Evolutionary conservation across 108 stramenopile species (phyloP).

Genomic region (Asterionellopsis glacialis): DNA sequence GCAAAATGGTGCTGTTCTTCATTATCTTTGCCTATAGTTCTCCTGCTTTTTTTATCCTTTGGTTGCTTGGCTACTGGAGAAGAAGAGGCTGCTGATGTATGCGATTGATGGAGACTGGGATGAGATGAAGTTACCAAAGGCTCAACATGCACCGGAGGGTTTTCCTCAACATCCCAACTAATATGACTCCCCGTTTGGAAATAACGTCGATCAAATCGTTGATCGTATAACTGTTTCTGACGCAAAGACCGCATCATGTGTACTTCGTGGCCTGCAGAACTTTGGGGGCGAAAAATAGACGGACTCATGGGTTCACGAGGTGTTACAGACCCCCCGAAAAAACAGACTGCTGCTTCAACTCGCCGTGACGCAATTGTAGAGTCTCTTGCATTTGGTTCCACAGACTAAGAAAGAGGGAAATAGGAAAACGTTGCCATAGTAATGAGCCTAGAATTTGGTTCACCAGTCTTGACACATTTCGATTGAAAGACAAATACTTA

Average conservation of each 20-base stretch:
- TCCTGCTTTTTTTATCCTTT: background rate
- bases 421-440: no score
- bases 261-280: background rate
- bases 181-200: conserved; percentile 50
- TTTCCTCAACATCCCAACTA: conserved; percentile 69
- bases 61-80: background rate
- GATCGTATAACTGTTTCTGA: conserved; percentile 32
- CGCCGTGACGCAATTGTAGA: conserved; percentile 44
- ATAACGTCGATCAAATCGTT: conserved; percentile 49
- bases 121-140: background rate
- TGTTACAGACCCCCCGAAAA: conserved; percentile 60
- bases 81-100: background rate
- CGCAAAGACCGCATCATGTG: background rate
- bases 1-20: no score
- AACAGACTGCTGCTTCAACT: conserved; percentile 60
- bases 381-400: no score
- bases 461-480: no score
- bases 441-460: no score
- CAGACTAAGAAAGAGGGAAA: no score
- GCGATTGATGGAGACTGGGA: background rate
- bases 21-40: no score
- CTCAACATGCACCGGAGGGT: conserved; percentile 25
- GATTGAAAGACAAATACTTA: conserved; percentile 8
- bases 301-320: background rate
- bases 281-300: conserved; percentile 26